A percentile compares a stretch with the other conserved stretches of the same genome.
Evolutionary conservation across 1,284 basidiomycete genomes (phyloP).

Genomic region (Agaricales sp.): DNA sequence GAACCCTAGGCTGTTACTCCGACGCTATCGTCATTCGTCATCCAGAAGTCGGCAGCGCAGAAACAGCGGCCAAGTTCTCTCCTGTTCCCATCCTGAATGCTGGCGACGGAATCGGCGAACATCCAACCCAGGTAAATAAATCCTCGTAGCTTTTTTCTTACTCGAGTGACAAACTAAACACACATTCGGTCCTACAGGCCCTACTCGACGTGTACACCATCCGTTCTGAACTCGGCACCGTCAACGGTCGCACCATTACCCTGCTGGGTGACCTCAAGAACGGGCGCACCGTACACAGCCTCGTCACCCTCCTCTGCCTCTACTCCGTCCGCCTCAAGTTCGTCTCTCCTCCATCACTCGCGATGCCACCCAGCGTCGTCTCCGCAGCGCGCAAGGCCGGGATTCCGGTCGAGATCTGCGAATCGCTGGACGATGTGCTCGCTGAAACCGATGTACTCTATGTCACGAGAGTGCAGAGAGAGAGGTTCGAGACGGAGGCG

Average conservation of each 20-base stretch:
- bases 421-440: conserved; percentile 84
- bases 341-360: conserved; percentile 83
- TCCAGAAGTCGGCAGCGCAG: conserved; percentile 86
- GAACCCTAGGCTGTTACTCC: conserved; percentile 92
- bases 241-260: conserved; percentile 94
- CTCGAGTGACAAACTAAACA: conserved; percentile 1
- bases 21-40: conserved; percentile 95
- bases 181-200: conserved; percentile 36
- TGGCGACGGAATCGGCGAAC: conserved; percentile 95
- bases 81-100: conserved; percentile 96
- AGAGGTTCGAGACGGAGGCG: conserved; percentile 75
- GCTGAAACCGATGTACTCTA: conserved; percentile 95
- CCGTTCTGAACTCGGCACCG: conserved; percentile 94
- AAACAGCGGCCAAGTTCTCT: conserved; percentile 87
- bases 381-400: conserved; percentile 76
- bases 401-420: conserved; percentile 71
- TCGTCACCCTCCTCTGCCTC: conserved; percentile 86
- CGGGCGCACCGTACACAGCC: conserved; percentile 93
- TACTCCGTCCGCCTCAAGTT: conserved; percentile 97
- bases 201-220: conserved; percentile 96
- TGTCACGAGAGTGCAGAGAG: conserved; percentile 93
- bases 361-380: conserved; percentile 88
- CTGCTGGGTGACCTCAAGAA: conserved; percentile 96
- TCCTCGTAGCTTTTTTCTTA: background rate
- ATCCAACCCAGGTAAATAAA: conserved; percentile 79